These are phyloP conservation scores for Lyophyllum decastes DNA, from an alignment of 768 basidiomycete species.

Conservation along the genomic window DNA sequence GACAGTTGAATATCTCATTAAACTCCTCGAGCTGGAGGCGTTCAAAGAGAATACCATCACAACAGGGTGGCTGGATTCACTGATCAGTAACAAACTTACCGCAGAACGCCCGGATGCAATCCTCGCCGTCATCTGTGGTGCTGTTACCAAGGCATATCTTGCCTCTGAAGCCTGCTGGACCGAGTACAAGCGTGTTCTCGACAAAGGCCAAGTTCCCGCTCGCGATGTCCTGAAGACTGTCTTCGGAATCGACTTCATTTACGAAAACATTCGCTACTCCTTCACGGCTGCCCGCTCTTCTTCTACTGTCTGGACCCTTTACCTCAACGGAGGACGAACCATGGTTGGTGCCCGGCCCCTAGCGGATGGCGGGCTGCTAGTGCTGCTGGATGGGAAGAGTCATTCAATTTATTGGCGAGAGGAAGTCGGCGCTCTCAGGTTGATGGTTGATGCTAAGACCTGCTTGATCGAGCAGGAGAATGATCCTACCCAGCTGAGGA, in stretches of 20 bases:
- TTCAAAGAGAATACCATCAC: conserved; percentile 98
- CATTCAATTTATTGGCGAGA: conserved; percentile 99
- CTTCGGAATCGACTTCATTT: conserved; percentile 96
- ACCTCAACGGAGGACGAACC: conserved; percentile 93
- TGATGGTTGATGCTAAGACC: conserved; percentile 97
- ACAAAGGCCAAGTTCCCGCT: conserved; percentile 97
- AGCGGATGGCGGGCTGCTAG: conserved; percentile 92
- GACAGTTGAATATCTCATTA: conserved; percentile 99
- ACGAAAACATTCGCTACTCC: conserved; percentile 92
- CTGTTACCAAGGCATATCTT: conserved; percentile 92
- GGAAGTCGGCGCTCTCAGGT: conserved; percentile 89
- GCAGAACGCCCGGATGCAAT: conserved; percentile 94
- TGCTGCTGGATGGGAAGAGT: conserved; percentile 89
- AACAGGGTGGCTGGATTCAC: conserved; percentile 96
- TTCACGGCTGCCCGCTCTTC: conserved; percentile 95
- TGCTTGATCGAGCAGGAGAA: conserved; percentile 99
- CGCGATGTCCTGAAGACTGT: conserved; percentile 96
- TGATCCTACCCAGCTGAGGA: conserved; percentile 95
- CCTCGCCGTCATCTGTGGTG: conserved; percentile 94
- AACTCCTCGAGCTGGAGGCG: conserved; percentile 91
- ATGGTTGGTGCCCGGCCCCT: conserved; percentile 90
- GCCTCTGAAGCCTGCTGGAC: conserved; percentile 86
- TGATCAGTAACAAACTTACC: conserved; percentile 96
- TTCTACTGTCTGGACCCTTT: conserved; percentile 87
- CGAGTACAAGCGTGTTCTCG: conserved; percentile 93